These are phyloP conservation scores for Canna indica DNA, from an alignment of 176 grass and related monocot genomes.

Conservation along the genomic window DNA sequence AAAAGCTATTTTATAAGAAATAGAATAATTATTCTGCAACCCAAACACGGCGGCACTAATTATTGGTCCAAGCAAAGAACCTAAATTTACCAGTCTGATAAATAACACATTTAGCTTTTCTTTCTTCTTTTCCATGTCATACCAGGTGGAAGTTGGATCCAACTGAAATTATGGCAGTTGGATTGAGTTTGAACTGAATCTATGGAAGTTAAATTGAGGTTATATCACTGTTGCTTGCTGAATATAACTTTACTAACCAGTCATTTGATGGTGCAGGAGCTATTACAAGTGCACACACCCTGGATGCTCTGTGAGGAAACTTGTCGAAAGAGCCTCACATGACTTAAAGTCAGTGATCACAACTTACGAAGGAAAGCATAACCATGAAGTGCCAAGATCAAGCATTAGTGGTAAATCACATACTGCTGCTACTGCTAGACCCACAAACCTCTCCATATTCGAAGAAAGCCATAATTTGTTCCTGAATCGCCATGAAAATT, in stretches of 20 bases:
- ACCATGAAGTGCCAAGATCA: slow-evolving; percentile 21
- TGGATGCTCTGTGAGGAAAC: slow-evolving; percentile 27
- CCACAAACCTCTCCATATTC: neutral
- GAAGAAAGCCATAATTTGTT: neutral
- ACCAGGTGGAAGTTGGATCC: neutral
- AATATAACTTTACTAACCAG: neutral
- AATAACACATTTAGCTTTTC: no score
- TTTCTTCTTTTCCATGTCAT: neutral
- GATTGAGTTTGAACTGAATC: no score
- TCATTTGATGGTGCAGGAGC: slow-evolving; percentile 26
- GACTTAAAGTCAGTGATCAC: slow-evolving; percentile 34
- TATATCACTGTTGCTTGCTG: neutral
- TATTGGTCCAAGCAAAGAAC: no score
- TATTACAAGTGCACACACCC: slow-evolving; percentile 28
- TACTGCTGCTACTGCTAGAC: neutral
- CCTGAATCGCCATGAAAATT: neutral
- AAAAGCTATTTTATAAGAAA: neutral
- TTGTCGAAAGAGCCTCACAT: slow-evolving; percentile 25
- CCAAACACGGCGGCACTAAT: no score
- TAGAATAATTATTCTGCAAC: neutral
- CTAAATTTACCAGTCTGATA: no score
- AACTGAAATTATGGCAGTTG: no score
- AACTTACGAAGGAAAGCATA: slow-evolving; percentile 36
- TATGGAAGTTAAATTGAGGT: neutral
- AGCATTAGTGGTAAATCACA: neutral